Evolutionary conservation across 805 yeast genomes (phyloP).

Genomic region (Cyberlindnera xylosilytica): DNA sequence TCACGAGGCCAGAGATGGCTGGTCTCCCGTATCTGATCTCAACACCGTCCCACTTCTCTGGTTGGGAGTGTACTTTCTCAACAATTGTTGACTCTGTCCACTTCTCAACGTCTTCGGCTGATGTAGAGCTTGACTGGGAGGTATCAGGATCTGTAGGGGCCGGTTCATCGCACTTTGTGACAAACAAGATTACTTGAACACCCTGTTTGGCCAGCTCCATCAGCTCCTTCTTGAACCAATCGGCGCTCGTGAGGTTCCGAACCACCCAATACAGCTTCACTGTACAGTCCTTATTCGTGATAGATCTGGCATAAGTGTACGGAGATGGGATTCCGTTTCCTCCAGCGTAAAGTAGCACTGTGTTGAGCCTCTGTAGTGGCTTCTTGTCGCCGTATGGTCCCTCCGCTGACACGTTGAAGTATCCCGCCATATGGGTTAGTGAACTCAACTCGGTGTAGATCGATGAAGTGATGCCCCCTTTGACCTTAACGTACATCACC

Average conservation of each 20-base stretch:
- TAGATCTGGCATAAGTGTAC: conserved; percentile 35
- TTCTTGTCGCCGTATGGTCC: conserved; percentile 57
- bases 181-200: conserved; percentile 19
- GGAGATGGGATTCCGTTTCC: conserved; percentile 54
- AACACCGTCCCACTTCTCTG: conserved; percentile 24
- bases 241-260: conserved; percentile 47
- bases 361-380: conserved; percentile 36
- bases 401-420: conserved; percentile 43
- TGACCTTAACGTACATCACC: conserved; percentile 47
- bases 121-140: too few species aligned
- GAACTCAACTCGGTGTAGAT: conserved; percentile 28
- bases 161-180: conserved; percentile 14
- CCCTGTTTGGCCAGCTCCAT: conserved; percentile 25
- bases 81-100: too few species aligned
- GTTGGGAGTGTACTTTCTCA: too few species aligned
- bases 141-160: too few species aligned
- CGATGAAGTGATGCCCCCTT: conserved; percentile 48
- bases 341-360: conserved; percentile 44
- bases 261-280: conserved; percentile 66
- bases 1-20: conserved; percentile 34
- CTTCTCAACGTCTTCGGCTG: too few species aligned
- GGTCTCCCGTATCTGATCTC: conserved; percentile 47
- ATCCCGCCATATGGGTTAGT: conserved; percentile 24
- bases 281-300: too few species aligned
- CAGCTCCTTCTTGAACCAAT: conserved; percentile 49